Evolutionary conservation across 495 filamentous ascomycete species (phyloP).

Genomic region (Aspergillus campestris): DNA sequence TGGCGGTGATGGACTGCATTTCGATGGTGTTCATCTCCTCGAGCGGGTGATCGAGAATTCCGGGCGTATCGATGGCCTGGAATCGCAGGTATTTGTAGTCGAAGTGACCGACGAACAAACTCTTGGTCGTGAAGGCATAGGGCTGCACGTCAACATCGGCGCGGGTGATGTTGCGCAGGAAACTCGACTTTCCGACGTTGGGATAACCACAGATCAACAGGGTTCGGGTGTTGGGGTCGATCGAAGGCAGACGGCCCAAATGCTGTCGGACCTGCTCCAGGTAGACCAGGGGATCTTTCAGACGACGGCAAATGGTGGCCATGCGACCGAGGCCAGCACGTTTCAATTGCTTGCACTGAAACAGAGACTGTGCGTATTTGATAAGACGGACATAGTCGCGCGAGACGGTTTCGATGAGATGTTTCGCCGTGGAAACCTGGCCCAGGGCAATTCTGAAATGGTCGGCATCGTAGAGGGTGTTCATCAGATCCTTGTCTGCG

Average conservation of each 20-base stretch:
- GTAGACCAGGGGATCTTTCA: slow-evolving; percentile 91
- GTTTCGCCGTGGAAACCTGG: slow-evolving; percentile 90
- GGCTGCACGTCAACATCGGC: slow-evolving; percentile 98
- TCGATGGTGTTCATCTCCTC: slow-evolving; percentile 99
- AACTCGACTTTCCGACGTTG: slow-evolving; percentile 95
- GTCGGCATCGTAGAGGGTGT: slow-evolving; percentile 90
- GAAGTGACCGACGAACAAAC: slow-evolving; percentile 93
- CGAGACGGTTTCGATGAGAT: slow-evolving; percentile 89
- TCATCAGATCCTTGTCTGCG: slow-evolving; percentile 68
- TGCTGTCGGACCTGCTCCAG: slow-evolving; percentile 97
- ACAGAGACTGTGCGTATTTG: slow-evolving; percentile 93
- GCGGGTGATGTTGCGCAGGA: slow-evolving; percentile 81
- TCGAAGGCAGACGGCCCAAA: slow-evolving; percentile 92
- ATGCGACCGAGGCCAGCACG: slow-evolving; percentile 83
- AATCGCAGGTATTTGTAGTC: slow-evolving; percentile 98
- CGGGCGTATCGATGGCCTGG: slow-evolving; percentile 82
- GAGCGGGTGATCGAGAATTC: slow-evolving; percentile 93
- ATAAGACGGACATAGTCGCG: slow-evolving; percentile 89
- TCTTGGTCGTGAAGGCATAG: slow-evolving; percentile 98
- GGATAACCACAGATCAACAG: slow-evolving; percentile 95
- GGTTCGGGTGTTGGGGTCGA: slow-evolving; percentile 93
- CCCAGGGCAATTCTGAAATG: slow-evolving; percentile 96
- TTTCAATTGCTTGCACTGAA: slow-evolving; percentile 93
- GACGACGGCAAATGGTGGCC: slow-evolving; percentile 87
- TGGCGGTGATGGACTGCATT: slow-evolving; percentile 96